Evolutionary conservation across 495 filamentous ascomycete species (phyloP), one percentile per base, ranked within the genome.

Genomic region (Xylaria curta): DNA sequence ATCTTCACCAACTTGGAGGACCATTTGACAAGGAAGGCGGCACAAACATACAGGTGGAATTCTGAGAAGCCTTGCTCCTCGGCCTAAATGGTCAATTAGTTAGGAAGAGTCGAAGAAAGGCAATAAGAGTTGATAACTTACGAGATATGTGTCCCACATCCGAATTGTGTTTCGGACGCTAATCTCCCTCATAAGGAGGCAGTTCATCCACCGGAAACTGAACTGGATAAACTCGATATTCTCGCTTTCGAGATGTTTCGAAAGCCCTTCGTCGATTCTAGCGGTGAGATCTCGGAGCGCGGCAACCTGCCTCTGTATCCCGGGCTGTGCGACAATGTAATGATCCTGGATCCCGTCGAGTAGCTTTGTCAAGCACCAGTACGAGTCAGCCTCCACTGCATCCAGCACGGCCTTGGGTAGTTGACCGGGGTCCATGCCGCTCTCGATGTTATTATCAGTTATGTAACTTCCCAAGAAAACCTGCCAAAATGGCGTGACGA

Each of bases 71-170:
- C 97, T 85, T 97, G 93, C 73, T 98, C 97, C 86, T 99, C 96
- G 68, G 96, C 94, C 95, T 97, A 68, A 38, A 74, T 64, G 0
- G 36, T 28, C 19, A 40, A 67, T 72, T 62, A 72, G 68, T 72
- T 62, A 72, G 66, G 21, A 33, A 36, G 24, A 42, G n/a, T 1
- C 17, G 31, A 1, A 13, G 63, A 42, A 10, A 31, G n/a, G 19
- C 40, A 28, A 49, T 28, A 12, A n/a, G n/a, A n/a, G 70, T 21
- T 10, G 4, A 2, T 33, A 51, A 51, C 89, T 75, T 83, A 97
- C 94, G 86, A 99, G 89, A 81, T 99, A 99, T 13, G 96, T 99
- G 83, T 99, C 96, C 96, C 96, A 99, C 96, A 99, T 99, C 72
- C 96, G 86, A 74, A 98, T 97, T 1, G 93, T 97, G 76, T 97